Percentiles rank a stretch among this genome's conserved stretches.
These are phyloP conservation scores for Yarrowia hollandica DNA, from an alignment of 805 yeast species.

Conservation along the genomic window DNA sequence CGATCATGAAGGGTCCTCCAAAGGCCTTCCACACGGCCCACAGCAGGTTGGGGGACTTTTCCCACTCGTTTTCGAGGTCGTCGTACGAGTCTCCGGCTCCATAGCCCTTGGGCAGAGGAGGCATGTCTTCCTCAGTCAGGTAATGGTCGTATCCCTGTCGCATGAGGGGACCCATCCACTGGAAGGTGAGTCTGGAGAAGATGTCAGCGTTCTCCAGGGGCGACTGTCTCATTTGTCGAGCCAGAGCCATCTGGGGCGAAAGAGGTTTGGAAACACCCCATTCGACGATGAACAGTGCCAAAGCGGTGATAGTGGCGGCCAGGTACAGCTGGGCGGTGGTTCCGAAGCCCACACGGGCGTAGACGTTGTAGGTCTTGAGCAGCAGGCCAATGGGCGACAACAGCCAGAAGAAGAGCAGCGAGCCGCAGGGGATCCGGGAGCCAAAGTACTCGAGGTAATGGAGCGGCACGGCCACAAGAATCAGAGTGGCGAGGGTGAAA, in stretches of 20 bases:
- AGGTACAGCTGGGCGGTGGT: constrained; percentile 30
- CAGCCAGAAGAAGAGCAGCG: constrained; percentile 75
- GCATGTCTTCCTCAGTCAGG: constrained; percentile 61
- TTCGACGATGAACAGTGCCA: constrained; percentile 51
- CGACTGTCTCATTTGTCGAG: constrained; percentile 40
- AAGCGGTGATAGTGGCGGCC: constrained; percentile 40
- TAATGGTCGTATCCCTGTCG: constrained; percentile 66
- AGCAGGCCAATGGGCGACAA: constrained; percentile 53
- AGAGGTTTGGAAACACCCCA: constrained; percentile 44
- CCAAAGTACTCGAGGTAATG: constrained; percentile 74
- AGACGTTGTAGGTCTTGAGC: constrained; percentile 36
- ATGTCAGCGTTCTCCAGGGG: constrained; percentile 65
- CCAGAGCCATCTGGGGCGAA: constrained; percentile 40
- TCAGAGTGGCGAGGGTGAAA: constrained; percentile 46
- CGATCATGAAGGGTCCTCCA: constrained; percentile 68
- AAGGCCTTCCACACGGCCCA: constrained; percentile 67
- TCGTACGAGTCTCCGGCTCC: constrained; percentile 56
- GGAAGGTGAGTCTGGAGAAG: constrained; percentile 73
- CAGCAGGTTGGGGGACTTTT: constrained; percentile 50
- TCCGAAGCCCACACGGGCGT: constrained; percentile 31
- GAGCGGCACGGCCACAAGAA: constrained; percentile 52
- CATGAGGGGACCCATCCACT: constrained; percentile 91
- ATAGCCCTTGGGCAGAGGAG: constrained; percentile 69
- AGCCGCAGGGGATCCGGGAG: constrained; percentile 62
- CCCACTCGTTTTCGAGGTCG: constrained; percentile 63